Conservation (phyloP, 1,284 basidiomycete species). For the Macrocystidia cucumis region DNA sequence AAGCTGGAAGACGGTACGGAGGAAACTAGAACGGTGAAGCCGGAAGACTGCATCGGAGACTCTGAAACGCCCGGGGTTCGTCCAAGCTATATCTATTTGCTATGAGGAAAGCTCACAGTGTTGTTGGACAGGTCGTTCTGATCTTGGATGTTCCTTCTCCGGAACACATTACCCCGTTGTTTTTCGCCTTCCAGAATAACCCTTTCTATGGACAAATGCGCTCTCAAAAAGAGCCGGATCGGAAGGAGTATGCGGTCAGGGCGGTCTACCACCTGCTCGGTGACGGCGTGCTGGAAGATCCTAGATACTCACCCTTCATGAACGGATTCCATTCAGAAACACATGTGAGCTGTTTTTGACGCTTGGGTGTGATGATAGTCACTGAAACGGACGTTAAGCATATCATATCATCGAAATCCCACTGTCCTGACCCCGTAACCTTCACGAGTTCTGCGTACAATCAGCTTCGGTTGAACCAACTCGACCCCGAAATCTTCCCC, state of each 20-base stretch:
- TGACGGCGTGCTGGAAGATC: constrained; percentile 59
- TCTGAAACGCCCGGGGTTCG: constrained; percentile 41
- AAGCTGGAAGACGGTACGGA: constrained; percentile 32
- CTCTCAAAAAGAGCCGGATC: constrained; percentile 30
- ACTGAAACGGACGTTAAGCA: constrained; percentile 37
- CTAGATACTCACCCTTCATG: constrained; percentile 70
- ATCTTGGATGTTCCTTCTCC: constrained; percentile 57
- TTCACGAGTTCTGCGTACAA: constrained; percentile 73
- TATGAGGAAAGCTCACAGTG: constrained; percentile 4
- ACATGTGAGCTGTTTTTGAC: constrained; percentile 35
- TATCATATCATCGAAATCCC: constrained; percentile 53
- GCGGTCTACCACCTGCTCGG: constrained; percentile 65
- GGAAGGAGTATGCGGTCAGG: constrained; percentile 40
- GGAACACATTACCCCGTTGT: constrained; percentile 52
- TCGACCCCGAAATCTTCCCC: constrained; percentile 74
- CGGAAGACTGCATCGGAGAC: constrained; percentile 53
- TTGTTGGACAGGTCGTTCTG: constrained; percentile 39
- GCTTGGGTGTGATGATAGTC: background rate
- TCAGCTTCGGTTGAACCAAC: constrained; percentile 62
- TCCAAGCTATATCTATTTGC: constrained; percentile 2
- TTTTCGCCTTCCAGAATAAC: constrained; percentile 42
- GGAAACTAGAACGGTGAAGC: constrained; percentile 36
- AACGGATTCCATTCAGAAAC: constrained; percentile 46
- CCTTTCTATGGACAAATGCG: constrained; percentile 43
- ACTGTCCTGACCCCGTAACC: constrained; percentile 59